Conservation (phyloP, 164 flowering plant species). For the Dillenia suffruticosa region DNA sequence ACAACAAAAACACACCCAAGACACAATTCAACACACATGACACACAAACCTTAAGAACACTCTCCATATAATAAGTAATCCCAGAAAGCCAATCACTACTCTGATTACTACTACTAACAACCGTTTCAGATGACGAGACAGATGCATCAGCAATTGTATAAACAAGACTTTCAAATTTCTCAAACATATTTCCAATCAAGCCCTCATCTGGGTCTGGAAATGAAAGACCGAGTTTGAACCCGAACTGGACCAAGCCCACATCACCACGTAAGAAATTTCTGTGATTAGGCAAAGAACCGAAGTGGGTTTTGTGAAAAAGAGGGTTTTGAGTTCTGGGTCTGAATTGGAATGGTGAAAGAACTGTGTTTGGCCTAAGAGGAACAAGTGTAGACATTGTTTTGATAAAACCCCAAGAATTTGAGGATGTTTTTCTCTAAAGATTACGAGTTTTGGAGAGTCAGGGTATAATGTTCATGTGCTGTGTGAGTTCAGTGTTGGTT, state of each 20-base stretch:
- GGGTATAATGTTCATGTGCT: too few species aligned
- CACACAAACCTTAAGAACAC: constrained; percentile 62
- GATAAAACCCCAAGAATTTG: background rate
- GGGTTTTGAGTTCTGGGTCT: constrained; percentile 18
- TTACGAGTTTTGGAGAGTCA: too few species aligned
- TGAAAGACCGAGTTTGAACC: constrained; percentile 33
- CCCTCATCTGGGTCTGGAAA: constrained; percentile 41
- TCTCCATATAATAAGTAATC: constrained; percentile 66
- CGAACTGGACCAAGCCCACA: constrained; percentile 32
- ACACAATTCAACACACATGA: background rate
- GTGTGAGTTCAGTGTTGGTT: too few species aligned
- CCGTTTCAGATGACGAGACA: constrained; percentile 38
- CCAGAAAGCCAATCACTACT: constrained; percentile 82
- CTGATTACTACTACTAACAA: constrained; percentile 29
- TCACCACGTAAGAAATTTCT: constrained; percentile 33
- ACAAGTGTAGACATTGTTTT: constrained; percentile 36
- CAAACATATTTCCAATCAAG: constrained; percentile 37
- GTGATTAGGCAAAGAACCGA: constrained; percentile 10
- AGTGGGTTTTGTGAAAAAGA: constrained; percentile 19
- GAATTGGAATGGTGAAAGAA: constrained; percentile 24
- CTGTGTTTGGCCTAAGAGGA: constrained; percentile 20
- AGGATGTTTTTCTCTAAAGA: too few species aligned
- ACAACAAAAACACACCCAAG: background rate
- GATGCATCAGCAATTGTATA: constrained; percentile 92
- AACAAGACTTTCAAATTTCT: constrained; percentile 53